Evolutionary conservation across 768 basidiomycete genomes (phyloP), one percentile per base, ranked within the genome.

Genomic region (Royoungia palumana): DNA sequence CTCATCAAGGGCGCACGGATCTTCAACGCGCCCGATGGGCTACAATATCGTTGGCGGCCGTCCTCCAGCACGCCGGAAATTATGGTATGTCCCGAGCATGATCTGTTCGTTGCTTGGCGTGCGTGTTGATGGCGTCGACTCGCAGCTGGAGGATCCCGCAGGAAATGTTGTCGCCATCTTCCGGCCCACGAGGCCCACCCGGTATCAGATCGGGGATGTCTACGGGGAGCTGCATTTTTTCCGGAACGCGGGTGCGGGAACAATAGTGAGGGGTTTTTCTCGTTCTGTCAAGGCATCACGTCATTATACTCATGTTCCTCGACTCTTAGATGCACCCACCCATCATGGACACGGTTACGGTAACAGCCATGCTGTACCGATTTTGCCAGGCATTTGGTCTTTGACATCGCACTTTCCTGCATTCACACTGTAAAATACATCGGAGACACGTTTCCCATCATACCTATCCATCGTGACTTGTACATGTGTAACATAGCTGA

Each of bases 281-380:
- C n/a, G 32, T 61, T 61, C 56, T 40, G 25, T 49, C n/a, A n/a
- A 44, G 36, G 52, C 47, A 50, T 55, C 44, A 43, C 45, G 51
- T 56, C 62, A 54, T 40, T 9, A 38, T 49, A 25, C 58, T 69
- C 47, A 67, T 58, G 51, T 57, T 53, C 27, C 43, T 43, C 54
- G 54, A 44, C 42, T 50, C 8, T 44, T 62, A 89, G 88, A 87
- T 82, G 75, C 89, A 89, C 64, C 89, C 88, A 44, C 89, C 89
- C 56, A 83, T 92, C 68, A 92, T 92, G 89, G 88, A 92, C 74
- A 82, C 80, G 38, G 88, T 92, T 52, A 85, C 85, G 22, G 82
- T 92, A 57, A 89, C 89, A 24, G 81, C 82, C 46, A 90, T 91
- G 88, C 75, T 92, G 30, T 90, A 87, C 70, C 83, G 90, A 41